Evolutionary conservation across 2,329 filamentous ascomycete species (phyloP).

Genomic region (Penicillium sclerotigenum): DNA sequence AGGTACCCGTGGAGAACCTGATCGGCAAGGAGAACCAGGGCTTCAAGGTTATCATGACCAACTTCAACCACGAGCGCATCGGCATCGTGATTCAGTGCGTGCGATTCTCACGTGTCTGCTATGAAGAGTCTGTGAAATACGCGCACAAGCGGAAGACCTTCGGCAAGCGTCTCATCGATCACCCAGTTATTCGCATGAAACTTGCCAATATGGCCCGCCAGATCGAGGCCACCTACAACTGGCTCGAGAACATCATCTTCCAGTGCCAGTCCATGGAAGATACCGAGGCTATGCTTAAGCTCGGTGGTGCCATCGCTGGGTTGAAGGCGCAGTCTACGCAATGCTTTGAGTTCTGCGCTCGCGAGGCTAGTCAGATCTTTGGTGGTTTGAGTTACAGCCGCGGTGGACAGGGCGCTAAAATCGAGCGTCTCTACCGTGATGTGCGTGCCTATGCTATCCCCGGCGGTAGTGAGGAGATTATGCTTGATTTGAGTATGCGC

Average conservation of each 20-base stretch:
- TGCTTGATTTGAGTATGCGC: constrained; percentile 93
- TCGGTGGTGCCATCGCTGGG: constrained; percentile 88
- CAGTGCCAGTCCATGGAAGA: constrained; percentile 92
- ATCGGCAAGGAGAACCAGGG: constrained; percentile 98
- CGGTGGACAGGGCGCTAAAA: constrained; percentile 91
- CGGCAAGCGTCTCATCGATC: constrained; percentile 92
- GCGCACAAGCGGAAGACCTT: constrained; percentile 96
- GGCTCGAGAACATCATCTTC: constrained; percentile 92
- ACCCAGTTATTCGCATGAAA: constrained; percentile 96
- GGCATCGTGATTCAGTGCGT: constrained; percentile 97
- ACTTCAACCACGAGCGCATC: constrained; percentile 99
- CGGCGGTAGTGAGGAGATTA: constrained; percentile 95
- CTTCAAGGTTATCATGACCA: constrained; percentile 97
- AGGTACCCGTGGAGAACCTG: constrained; percentile 98
- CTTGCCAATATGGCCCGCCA: constrained; percentile 97
- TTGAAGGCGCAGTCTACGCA: constrained; percentile 92
- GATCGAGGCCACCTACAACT: constrained; percentile 94
- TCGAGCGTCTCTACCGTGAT: constrained; percentile 91
- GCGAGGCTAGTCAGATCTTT: constrained; percentile 96
- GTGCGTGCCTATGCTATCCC: constrained; percentile 95
- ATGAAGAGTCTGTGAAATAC: constrained; percentile 94
- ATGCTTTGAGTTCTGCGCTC: constrained; percentile 96
- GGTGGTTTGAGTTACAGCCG: constrained; percentile 88
- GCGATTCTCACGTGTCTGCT: constrained; percentile 94
- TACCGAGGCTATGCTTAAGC: constrained; percentile 90